Conservation (phyloP, 192 early-diverging fungal species). For the Spizellomyces sp. region DNA sequence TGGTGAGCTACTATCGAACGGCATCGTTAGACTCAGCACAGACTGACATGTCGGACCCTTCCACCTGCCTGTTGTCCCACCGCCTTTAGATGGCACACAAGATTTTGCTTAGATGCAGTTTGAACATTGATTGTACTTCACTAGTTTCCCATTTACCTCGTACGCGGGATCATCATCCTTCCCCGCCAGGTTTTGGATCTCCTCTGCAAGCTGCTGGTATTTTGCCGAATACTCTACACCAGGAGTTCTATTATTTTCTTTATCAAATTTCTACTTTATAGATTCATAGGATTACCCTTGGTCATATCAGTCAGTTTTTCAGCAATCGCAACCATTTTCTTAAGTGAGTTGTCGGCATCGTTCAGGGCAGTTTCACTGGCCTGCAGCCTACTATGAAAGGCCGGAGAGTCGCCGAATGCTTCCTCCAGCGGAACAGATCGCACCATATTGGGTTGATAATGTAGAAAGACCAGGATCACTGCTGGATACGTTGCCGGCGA, state of each 20-base stretch:
- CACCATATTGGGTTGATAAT: background rate
- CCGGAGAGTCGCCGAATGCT: slow-evolving; percentile 31
- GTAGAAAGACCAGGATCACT: too few relatives aligned
- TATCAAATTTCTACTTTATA: too few relatives aligned
- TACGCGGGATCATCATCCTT: slow-evolving; percentile 28
- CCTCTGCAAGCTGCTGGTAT: slow-evolving; percentile 21
- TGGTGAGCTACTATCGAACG: slow-evolving; percentile 8
- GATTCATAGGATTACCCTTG: slow-evolving; percentile 4
- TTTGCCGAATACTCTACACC: slow-evolving; percentile 16
- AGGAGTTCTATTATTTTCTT: background rate
- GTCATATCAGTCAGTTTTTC: slow-evolving; percentile 17
- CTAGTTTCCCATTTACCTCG: slow-evolving; percentile 1
- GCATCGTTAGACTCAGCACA: too few relatives aligned
- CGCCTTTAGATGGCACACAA: background rate
- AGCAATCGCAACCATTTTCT: slow-evolving; percentile 24
- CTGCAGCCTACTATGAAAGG: slow-evolving; percentile 13
- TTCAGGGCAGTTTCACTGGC: slow-evolving; percentile 25
- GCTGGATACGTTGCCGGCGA: too few relatives aligned
- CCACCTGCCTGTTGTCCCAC: background rate
- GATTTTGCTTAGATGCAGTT: too few relatives aligned
- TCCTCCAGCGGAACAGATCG: slow-evolving; percentile 24
- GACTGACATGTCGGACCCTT: too few relatives aligned
- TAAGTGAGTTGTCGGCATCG: slow-evolving; percentile 19
- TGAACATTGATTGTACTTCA: background rate
- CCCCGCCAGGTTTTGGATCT: slow-evolving; percentile 15